phyloP scores from a whole-genome alignment of 139 green algal genomes.

The Spirogloea muscicola region DNA sequence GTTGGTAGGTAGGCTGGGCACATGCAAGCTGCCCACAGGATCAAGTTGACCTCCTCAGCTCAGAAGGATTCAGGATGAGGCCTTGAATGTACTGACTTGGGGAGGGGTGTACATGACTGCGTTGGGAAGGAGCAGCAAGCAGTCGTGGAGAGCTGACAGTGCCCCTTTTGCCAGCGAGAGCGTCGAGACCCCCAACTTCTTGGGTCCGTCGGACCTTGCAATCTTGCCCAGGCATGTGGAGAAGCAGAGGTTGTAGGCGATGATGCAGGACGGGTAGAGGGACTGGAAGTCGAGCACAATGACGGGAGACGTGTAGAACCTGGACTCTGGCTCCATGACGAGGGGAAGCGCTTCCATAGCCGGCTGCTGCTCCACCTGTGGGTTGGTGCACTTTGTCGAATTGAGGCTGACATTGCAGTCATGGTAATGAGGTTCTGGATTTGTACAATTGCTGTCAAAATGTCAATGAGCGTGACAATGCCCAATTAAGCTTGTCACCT shows the following conservation, averaged over 20 bases:
- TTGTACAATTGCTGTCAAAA: not conserved
- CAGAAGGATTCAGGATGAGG: no score
- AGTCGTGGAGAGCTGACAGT: conserved; percentile 24
- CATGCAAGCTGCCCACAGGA: no score
- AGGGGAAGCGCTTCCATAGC: conserved; percentile 89
- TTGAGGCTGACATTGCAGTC: conserved; percentile 46
- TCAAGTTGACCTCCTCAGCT: no score
- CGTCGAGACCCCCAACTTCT: conserved; percentile 20
- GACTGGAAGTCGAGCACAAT: conserved; percentile 95
- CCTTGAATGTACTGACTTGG: no score
- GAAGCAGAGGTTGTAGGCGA: conserved; percentile 99
- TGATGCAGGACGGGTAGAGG: conserved; percentile 94
- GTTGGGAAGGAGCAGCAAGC: conserved; percentile 70
- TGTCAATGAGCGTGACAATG: no score
- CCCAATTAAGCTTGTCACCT: no score
- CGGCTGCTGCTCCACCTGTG: conserved; percentile 74
- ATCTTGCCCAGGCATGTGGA: conserved; percentile 75
- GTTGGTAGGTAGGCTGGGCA: no score
- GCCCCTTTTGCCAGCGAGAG: conserved; percentile 20
- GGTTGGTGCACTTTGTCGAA: not conserved
- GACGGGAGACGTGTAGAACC: conserved; percentile 77
- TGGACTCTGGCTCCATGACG: conserved; percentile 91
- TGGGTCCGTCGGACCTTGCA: conserved; percentile 8
- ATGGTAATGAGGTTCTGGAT: not conserved
- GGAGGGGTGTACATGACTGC: conserved; percentile 73